Evolutionary conservation across 108 stramenopile genomes (phyloP).

Genomic region (Epipyxis sp.): DNA sequence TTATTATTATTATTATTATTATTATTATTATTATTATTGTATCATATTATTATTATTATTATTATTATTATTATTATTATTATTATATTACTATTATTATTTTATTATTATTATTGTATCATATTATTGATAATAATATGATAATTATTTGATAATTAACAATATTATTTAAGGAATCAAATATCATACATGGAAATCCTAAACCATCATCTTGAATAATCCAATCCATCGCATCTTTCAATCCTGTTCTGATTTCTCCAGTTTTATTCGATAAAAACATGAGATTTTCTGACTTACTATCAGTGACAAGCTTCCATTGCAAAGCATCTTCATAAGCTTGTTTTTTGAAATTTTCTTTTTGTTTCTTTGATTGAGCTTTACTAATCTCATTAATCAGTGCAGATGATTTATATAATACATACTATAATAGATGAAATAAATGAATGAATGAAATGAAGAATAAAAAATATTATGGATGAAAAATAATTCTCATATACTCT

Average conservation of each 20-base stretch:
- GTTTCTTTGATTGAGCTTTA: neutral
- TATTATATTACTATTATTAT: too few relatives aligned
- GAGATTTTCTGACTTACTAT: neutral
- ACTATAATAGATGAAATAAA: neutral
- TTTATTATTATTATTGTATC: too few relatives aligned
- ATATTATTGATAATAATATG: too few relatives aligned
- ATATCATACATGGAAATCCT: constrained; percentile 26
- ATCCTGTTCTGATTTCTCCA: constrained; percentile 11
- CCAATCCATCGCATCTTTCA: constrained; percentile 6
- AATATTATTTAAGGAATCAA: too few relatives aligned
- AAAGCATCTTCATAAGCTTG: constrained; percentile 22
- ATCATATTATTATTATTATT: too few relatives aligned
- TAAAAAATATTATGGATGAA: too few relatives aligned
- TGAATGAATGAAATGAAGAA: neutral
- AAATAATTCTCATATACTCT: too few relatives aligned
- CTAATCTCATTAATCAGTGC: neutral
- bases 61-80: too few relatives aligned
- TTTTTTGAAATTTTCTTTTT: constrained; percentile 5
- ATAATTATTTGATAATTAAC: too few relatives aligned
- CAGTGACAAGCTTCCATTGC: constrained; percentile 24
- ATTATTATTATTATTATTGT: too few relatives aligned
- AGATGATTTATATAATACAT: neutral
- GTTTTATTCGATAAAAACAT: constrained; percentile 28
- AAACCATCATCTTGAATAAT: constrained; percentile 33
- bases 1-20: too few relatives aligned